Percentiles rank a stretch among this genome's conserved stretches.
Conservation (phyloP, 2,329 filamentous ascomycete genomes). For the Colletotrichum destructivum region DNA sequence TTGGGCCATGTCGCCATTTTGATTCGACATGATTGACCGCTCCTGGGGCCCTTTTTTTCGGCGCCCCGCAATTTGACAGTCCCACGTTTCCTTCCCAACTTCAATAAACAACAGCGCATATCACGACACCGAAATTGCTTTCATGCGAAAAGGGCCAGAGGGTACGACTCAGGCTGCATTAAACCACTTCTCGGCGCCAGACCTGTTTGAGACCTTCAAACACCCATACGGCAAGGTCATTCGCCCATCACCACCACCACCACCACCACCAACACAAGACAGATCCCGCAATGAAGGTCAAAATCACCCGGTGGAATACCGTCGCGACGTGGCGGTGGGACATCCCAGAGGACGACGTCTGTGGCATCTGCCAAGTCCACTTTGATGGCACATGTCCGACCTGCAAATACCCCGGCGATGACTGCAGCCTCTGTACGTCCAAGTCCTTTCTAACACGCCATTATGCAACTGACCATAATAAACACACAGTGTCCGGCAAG, state of each 20-base stretch:
- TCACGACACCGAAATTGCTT: conserved; percentile 22
- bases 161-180: background rate
- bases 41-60: background rate
- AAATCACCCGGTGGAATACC: conserved; percentile 91
- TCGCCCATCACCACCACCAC: background rate
- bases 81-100: conserved; percentile 28
- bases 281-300: conserved; percentile 84
- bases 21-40: conserved; percentile 35
- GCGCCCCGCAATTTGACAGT: conserved; percentile 19
- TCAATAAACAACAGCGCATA: conserved; percentile 29
- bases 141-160: conserved; percentile 9
- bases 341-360: conserved; percentile 96
- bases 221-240: background rate
- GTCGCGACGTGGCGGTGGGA: conserved; percentile 99
- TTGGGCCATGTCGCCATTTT: conserved; percentile 45
- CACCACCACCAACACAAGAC: background rate
- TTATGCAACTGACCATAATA: background rate
- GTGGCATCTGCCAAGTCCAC: conserved; percentile 97
- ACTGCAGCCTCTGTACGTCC: conserved; percentile 87
- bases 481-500: conserved; percentile 84
- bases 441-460: background rate
- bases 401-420: conserved; percentile 97
- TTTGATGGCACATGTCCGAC: conserved; percentile 98
- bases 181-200: background rate
- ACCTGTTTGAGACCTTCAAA: background rate